These are phyloP conservation scores for Pseudozyma sp. DNA, from an alignment of 1,284 basidiomycete species.

Conservation along the genomic window DNA sequence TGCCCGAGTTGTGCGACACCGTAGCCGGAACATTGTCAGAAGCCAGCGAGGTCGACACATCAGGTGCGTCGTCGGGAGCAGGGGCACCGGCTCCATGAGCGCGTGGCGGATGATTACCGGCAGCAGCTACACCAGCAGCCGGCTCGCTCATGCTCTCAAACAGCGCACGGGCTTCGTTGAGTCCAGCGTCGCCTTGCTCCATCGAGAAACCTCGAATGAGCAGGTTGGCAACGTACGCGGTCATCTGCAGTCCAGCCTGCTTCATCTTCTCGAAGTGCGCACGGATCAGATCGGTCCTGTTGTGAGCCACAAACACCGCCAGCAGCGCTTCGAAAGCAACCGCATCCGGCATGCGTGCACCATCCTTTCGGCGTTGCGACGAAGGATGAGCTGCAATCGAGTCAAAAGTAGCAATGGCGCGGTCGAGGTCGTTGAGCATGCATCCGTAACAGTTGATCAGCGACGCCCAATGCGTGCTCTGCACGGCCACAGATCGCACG, in stretches of 20 bases:
- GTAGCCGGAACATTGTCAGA: neutral
- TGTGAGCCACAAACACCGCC: conserved; percentile 84
- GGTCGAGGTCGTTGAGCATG: conserved; percentile 80
- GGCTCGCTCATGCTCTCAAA: conserved; percentile 92
- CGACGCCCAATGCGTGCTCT: conserved; percentile 89
- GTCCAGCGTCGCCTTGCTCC: conserved; percentile 77
- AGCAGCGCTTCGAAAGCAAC: conserved; percentile 91
- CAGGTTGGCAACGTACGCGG: conserved; percentile 94
- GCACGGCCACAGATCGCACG: conserved; percentile 75
- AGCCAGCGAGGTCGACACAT: neutral
- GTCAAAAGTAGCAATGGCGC: conserved; percentile 83
- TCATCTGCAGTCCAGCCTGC: conserved; percentile 80
- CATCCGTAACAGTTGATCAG: conserved; percentile 92
- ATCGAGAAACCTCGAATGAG: conserved; percentile 80
- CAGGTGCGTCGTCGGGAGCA: conserved; percentile 25
- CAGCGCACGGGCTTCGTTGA: conserved; percentile 70
- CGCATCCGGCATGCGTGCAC: conserved; percentile 76
- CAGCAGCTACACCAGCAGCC: conserved; percentile 84
- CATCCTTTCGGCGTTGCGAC: conserved; percentile 56
- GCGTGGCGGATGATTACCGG: conserved; percentile 81
- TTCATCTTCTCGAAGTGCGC: conserved; percentile 77
- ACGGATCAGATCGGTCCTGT: conserved; percentile 82
- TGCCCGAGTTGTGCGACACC: neutral
- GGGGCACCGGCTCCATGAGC: conserved; percentile 69
- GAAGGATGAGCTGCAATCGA: conserved; percentile 74